A percentile compares a stretch with the other conserved stretches of the same genome.
These are phyloP conservation scores for Solanum medicagineum DNA, from an alignment of 257 asterid species.

Conservation along the genomic window DNA sequence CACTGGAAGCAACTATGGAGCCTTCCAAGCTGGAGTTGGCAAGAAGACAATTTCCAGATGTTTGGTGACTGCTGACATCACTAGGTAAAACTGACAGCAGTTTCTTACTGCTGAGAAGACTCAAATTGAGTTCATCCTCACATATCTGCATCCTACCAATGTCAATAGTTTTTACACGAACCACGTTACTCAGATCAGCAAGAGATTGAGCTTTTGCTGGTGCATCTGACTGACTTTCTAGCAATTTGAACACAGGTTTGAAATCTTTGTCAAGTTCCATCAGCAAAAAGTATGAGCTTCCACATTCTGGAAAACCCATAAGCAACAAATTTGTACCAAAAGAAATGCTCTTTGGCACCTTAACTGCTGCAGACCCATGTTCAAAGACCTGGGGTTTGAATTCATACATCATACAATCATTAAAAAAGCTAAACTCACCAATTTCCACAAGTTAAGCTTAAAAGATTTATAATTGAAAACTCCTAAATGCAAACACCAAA, in stretches of 20 bases:
- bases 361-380: constrained; percentile 54
- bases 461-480: not conserved
- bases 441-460: not conserved
- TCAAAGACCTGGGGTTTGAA: constrained; percentile 66
- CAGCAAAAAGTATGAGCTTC: constrained; percentile 72
- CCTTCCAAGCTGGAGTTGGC: constrained; percentile 36
- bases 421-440: constrained; percentile 2
- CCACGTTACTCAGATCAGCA: constrained; percentile 47
- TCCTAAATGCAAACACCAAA: not conserved
- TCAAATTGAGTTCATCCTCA: constrained; percentile 76
- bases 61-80: constrained; percentile 23
- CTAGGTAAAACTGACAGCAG: constrained; percentile 26
- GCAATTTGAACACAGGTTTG: constrained; percentile 73
- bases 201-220: constrained; percentile 49
- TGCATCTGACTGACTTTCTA: constrained; percentile 67
- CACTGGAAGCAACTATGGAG: constrained; percentile 29
- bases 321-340: constrained; percentile 64
- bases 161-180: constrained; percentile 59
- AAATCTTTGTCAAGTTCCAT: constrained; percentile 92
- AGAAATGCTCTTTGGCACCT: constrained; percentile 65
- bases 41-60: constrained; percentile 39
- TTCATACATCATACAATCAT: not conserved
- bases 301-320: constrained; percentile 95
- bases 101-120: constrained; percentile 57
- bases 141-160: constrained; percentile 64